Evolutionary conservation across 192 early-diverging fungal genomes (phyloP), one percentile per base, ranked within the genome.

Genomic region (Gaertneriomyces semiglobifer): DNA sequence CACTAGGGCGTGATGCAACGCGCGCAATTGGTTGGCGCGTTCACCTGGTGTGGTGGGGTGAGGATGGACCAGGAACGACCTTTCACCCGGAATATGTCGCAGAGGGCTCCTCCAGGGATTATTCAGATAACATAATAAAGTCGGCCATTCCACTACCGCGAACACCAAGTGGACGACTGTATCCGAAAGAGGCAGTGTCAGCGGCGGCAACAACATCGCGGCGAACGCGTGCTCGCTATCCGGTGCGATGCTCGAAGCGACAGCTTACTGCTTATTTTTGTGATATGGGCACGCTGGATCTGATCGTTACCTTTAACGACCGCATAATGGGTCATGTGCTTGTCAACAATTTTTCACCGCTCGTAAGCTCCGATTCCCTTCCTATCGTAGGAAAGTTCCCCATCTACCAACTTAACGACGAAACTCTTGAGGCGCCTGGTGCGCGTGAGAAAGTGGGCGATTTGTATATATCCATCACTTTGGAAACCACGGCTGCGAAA

Each of bases 221-320:
- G 42, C 54, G 51, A 41, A 69, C 53, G 11, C 25, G 57, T 12
- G 53, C 62, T 41, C 56, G n/a, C 2, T 77, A 62, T 53, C 76
- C 76, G 8, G 69, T 77, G 7, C 20, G 54, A 44, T 77, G 64
- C 20, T 53, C 68, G 40, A 73, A 74, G 58, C 45, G 38, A 7
- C 68, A 73, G 46, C 62, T 77, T 7, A 20, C 11, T 45, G 58
- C 67, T 8, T 77, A 77, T 51, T 65, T 77, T 16, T 16, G 72
- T 9, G 76, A 77, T 44, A 77, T 77, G 76, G 68, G 69, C 12
- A 54, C 63, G 7, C 52, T 77, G 33, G 44, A 51, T 7, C 44
- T 77, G 5, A 18, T 16, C 6, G 68, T 77, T 11, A 7, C 60
- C 6, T 39, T 51, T 20, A 25, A 65, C 45, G 53, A 48, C 47